Base-by-base conservation (phyloP, 1,284 basidiomycete genomes). In the Peniophora sp. region DNA sequence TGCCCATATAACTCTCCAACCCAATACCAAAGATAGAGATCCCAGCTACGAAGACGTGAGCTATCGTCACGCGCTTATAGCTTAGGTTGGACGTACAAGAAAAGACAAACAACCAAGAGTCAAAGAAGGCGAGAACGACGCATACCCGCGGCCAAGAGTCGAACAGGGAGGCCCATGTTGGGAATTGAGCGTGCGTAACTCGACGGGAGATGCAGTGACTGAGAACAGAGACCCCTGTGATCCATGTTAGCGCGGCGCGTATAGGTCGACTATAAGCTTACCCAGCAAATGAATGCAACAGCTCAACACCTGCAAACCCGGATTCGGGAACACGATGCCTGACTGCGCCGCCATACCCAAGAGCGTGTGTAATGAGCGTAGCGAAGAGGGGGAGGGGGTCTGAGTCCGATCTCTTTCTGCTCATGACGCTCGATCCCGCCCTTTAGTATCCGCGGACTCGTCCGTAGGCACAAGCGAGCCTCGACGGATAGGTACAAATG, bases 21-120 rank as follows among this genome's bases (percentile, higher is more conserved):
- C 72, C 72, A 5, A 66, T 56, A 6, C 71, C 71, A 27, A 67
- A 60, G 3, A 74, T 59, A 23, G 74, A 55, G 8, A 73, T 52
- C 2, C 65, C 69, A 22, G 62, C 66, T 62, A 54, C 14, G 39
- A 44, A 42, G 24, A 49, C n/a, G 12, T 10, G 12, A 47, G 22
- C 5, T n/a, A 54, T 34, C 12, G 44, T 10, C 35, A 37, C 9
- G 54, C 5, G 27, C 35, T 20, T 20, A 50, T 47, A 2, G 57
- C 20, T 14, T 43, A 14, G 14, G 14, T 5, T 3, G 23, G 3
- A 41, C 12, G 1, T 3, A 53, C 58, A 32, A 6, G 27, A 32
- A 32, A 32, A 32, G 27, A 32, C 27, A 32, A 32, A 32, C 27
- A 32, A 12, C 37, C 48, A 68, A 62, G 69, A 64, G 24, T 64